These are phyloP conservation scores for Heliocybe sulcata DNA, from an alignment of 1,284 basidiomycete genomes.

Conservation along the genomic window DNA sequence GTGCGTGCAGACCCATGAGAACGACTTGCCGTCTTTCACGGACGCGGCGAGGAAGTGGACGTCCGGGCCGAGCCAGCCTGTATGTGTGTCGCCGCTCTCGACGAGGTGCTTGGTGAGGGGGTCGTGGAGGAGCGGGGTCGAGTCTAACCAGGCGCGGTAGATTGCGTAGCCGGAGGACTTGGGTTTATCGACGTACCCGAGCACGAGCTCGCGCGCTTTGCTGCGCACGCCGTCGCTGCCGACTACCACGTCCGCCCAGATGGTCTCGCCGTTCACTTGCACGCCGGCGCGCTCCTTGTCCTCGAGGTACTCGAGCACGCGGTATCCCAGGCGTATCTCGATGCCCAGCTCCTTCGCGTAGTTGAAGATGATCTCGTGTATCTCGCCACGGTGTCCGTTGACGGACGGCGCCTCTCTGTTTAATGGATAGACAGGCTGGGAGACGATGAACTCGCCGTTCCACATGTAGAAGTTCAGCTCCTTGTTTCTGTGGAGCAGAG, in stretches of 20 bases:
- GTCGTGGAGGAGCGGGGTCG: conserved; percentile 12
- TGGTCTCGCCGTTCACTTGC: conserved; percentile 9
- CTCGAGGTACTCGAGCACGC: conserved; percentile 9
- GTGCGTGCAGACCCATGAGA: conserved; percentile 15
- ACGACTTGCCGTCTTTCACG: conserved; percentile 10
- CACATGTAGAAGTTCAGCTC: conserved; percentile 8
- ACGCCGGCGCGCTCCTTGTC: conserved; percentile 9
- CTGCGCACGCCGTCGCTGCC: conserved; percentile 16
- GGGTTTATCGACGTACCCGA: conserved; percentile 14
- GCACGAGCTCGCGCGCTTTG: conserved; percentile 6
- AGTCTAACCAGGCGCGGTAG: conserved; percentile 13
- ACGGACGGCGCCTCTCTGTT: conserved; percentile 8
- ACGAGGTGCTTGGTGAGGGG: conserved; percentile 11
- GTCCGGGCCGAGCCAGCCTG: conserved; percentile 5
- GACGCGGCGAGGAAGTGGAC: conserved; percentile 14
- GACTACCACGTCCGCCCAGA: conserved; percentile 13
- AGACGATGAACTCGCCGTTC: conserved; percentile 8
- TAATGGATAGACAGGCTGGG: conserved; percentile 4
- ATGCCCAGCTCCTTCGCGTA: conserved; percentile 10
- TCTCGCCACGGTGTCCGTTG: conserved; percentile 12
- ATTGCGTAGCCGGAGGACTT: conserved; percentile 14
- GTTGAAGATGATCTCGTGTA: conserved; percentile 9
- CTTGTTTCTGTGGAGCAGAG: conserved; percentile 11
- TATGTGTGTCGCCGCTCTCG: conserved; percentile 9
- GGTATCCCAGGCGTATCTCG: conserved; percentile 9